Evolutionary conservation across 2,329 filamentous ascomycete genomes (phyloP).

Genomic region (Exophiala spinifera): DNA sequence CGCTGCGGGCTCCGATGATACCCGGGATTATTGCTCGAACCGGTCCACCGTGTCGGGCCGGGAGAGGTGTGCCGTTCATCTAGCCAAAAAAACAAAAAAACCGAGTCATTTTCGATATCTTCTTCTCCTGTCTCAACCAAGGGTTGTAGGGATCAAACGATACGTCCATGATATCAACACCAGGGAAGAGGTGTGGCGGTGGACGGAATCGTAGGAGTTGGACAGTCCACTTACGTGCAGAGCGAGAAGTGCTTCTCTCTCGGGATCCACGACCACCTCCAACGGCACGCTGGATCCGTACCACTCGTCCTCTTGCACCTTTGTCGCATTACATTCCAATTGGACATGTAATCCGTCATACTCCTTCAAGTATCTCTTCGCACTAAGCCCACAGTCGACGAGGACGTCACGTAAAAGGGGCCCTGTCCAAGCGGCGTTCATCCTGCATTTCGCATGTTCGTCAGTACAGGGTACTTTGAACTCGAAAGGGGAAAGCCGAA

Average conservation of each 20-base stretch:
- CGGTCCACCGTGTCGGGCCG: slow-evolving; percentile 50
- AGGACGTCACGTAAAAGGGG: slow-evolving; percentile 54
- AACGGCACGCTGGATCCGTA: slow-evolving; percentile 57
- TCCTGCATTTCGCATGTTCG: slow-evolving; percentile 27
- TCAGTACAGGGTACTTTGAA: too few species aligned
- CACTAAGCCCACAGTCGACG: slow-evolving; percentile 41
- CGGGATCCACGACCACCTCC: slow-evolving; percentile 41
- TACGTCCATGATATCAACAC: too few species aligned
- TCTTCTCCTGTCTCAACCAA: too few species aligned
- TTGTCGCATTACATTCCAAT: slow-evolving; percentile 52
- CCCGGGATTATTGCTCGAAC: slow-evolving; percentile 52
- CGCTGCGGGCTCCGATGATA: slow-evolving; percentile 52
- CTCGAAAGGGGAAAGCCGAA: too few species aligned
- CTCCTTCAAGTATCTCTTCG: slow-evolving; percentile 20
- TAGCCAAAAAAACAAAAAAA: slow-evolving; percentile 24
- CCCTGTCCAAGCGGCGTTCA: slow-evolving; percentile 58
- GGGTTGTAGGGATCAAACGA: too few species aligned
- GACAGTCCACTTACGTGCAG: slow-evolving; percentile 43
- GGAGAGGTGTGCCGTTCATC: slow-evolving; percentile 50
- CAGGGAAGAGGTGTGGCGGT: too few species aligned
- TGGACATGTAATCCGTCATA: slow-evolving; percentile 47
- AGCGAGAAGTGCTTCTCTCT: slow-evolving; percentile 47
- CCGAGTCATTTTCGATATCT: too few species aligned
- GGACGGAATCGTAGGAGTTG: too few species aligned
- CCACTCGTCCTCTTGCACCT: slow-evolving; percentile 54